A percentile compares a stretch with the other conserved stretches of the same genome.
Conservation (phyloP, 2,329 filamentous ascomycete genomes). For the Talaromyces pinophilus region DNA sequence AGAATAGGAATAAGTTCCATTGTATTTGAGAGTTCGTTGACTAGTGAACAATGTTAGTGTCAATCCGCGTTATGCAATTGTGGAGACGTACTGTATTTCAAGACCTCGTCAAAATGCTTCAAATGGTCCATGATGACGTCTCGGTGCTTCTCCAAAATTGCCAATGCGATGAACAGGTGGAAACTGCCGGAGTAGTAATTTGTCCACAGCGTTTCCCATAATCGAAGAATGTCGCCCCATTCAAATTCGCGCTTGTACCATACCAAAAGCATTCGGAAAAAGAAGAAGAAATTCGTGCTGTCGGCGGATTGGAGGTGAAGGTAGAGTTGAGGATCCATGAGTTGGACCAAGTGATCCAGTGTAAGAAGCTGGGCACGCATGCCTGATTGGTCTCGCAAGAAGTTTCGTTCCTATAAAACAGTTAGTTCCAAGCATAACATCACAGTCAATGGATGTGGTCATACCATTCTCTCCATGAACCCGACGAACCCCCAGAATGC, state of each 20-base stretch:
- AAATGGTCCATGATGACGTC: slow-evolving; percentile 95
- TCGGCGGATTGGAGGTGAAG: slow-evolving; percentile 85
- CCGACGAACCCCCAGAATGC: slow-evolving; percentile 95
- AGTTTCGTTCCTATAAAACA: slow-evolving; percentile 74
- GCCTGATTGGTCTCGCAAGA: slow-evolving; percentile 89
- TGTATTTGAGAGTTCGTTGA: slow-evolving; percentile 91
- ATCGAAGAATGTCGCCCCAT: slow-evolving; percentile 79
- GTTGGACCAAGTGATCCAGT: slow-evolving; percentile 90
- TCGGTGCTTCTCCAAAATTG: slow-evolving; percentile 93
- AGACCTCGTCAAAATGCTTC: slow-evolving; percentile 90
- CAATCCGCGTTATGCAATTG: background rate
- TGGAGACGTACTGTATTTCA: slow-evolving; percentile 80
- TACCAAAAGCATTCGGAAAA: slow-evolving; percentile 97
- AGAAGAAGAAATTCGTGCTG: slow-evolving; percentile 99
- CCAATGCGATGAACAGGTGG: slow-evolving; percentile 89
- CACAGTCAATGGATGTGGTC: slow-evolving; percentile 14
- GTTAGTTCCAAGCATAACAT: background rate
- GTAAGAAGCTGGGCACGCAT: slow-evolving; percentile 91
- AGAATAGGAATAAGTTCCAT: slow-evolving; percentile 89
- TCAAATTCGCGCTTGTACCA: slow-evolving; percentile 99
- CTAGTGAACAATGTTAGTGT: slow-evolving; percentile 45
- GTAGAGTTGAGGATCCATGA: slow-evolving; percentile 95
- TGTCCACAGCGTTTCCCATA: slow-evolving; percentile 96
- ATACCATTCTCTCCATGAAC: slow-evolving; percentile 93
- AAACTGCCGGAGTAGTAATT: slow-evolving; percentile 87